Evolutionary conservation across 495 filamentous ascomycete species (phyloP), one percentile per base, ranked within the genome.

Genomic region (Hypoxylon trugodes): DNA sequence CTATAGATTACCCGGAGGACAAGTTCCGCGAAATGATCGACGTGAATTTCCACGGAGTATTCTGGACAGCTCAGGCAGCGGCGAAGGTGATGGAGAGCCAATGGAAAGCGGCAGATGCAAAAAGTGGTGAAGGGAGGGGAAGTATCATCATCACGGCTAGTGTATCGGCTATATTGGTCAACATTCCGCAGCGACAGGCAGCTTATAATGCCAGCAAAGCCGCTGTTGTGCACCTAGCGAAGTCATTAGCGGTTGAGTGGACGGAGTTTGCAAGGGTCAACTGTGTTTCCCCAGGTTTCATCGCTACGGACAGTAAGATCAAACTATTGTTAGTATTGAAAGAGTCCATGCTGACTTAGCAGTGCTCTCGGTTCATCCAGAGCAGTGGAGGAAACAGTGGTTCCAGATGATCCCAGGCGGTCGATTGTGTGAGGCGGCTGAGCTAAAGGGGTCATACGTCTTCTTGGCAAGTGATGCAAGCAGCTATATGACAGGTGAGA

Each of bases 41-140:
- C 50, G 78, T 89, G 49, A 92, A 91, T 64, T 85, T 90, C 54
- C 89, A 86, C 0, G 89, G 89, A n/a, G 86, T 87, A 9, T 90
- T 90, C 69, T 84, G 90, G 79, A 85, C 87, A 1, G 81, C 88
- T 1, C 85, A 88, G 65, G 87, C 87, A 18, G 86, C 84, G 10
- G 89, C 89, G 22, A 84, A 86, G 66, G 85, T 89, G 64, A 91
- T 92, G 82, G 83, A 90, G 66, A 81, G 79, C 52, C 87, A 70
- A 52, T 32, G 53, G n/a, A 58, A 65, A 51, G 55, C 50, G 4
- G n/a, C n/a, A n/a, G n/a, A n/a, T n/a, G n/a, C n/a, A n/a, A n/a
- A n/a, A n/a, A n/a, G n/a, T n/a, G 68, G 40, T 16, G 50, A 65
- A 3, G 84, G 87, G 43, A 87, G 89, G 2, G 89, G 90, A 69